Conservation (phyloP, 805 yeast genomes). For the Ogataea pignaliae region DNA sequence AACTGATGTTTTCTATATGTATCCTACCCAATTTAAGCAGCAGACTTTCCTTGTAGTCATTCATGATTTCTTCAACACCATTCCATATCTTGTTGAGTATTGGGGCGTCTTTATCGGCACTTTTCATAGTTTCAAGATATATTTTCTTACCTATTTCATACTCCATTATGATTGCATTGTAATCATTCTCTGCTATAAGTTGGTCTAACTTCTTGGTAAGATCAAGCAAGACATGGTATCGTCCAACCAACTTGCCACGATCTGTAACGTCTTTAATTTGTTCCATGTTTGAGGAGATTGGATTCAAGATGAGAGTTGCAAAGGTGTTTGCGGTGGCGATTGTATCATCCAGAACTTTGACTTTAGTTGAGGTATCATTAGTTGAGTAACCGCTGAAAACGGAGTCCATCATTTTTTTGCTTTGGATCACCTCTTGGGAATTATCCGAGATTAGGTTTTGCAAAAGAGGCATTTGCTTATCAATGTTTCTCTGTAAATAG, state of each 20-base stretch:
- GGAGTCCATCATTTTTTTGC: conserved; percentile 60
- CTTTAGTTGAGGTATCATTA: conserved; percentile 17
- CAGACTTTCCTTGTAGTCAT: conserved; percentile 46
- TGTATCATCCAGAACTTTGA: conserved; percentile 29
- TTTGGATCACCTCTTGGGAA: conserved; percentile 58
- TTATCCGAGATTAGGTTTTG: conserved; percentile 52
- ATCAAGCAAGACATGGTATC: conserved; percentile 50
- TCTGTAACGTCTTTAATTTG: conserved; percentile 45
- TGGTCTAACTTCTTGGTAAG: conserved; percentile 46
- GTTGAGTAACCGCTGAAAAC: conserved; percentile 49
- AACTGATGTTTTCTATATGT: conserved; percentile 26
- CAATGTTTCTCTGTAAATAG: conserved; percentile 44
- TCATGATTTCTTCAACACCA: conserved; percentile 50
- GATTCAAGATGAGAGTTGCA: conserved; percentile 52
- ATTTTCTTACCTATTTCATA: conserved; percentile 44
- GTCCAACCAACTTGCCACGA: conserved; percentile 48
- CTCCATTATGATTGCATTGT: conserved; percentile 52
- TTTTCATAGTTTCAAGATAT: conserved; percentile 9
- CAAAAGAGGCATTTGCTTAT: conserved; percentile 45
- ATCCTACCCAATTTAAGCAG: conserved; percentile 44
- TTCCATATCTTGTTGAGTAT: conserved; percentile 52
- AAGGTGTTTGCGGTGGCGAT: conserved; percentile 44
- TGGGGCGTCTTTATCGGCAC: conserved; percentile 11
- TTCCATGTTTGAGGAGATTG: conserved; percentile 47
- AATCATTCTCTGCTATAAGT: conserved; percentile 46